Base-by-base conservation (phyloP, 2,329 filamentous ascomycete genomes). In the Phyllachora maydis region DNA sequence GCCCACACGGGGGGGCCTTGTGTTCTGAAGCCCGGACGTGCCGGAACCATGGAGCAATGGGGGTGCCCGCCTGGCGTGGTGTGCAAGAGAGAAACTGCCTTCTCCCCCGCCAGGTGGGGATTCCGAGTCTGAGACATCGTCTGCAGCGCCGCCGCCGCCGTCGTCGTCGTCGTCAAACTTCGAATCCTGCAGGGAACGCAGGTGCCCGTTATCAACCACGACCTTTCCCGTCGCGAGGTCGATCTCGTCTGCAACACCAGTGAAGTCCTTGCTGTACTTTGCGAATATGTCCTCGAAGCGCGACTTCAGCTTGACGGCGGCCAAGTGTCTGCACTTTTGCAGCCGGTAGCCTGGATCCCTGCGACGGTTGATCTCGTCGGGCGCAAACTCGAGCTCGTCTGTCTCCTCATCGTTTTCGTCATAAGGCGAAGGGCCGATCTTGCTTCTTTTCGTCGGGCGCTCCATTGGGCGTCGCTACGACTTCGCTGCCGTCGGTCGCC, bases 151-250 rank as follows among this genome's bases (percentile, higher is more conserved):
- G n/a, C n/a, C n/a, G n/a, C n/a, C n/a, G n/a, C n/a, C n/a, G n/a
- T n/a, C n/a, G n/a, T n/a, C n/a, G n/a, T n/a, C n/a, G n/a, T n/a
- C n/a, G n/a, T n/a, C n/a, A n/a, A n/a, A n/a, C n/a, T n/a, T n/a
- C n/a, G n/a, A n/a, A n/a, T n/a, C n/a, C n/a, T n/a, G n/a, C n/a
- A n/a, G n/a, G n/a, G n/a, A n/a, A n/a, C n/a, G n/a, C n/a, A n/a
- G n/a, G 49, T 95, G 88, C 0, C 88, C 85, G 54, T 92, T 88
- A 45, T 95, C 64, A 26, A 93, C 70, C n/a, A 91, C 59, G 22
- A 95, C 69, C 28, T 77, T 57, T 25, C 79, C 82, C 0, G 77
- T 85, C 23, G 58, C 55, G 27, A 92, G 55, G 44, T 95, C 79
- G 37, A 95, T 82, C 49, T 92, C 82, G 45, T 95, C 85, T 25